Evolutionary conservation across 2,329 filamentous ascomycete genomes (phyloP), one percentile per base, ranked within the genome.

Genomic region (Penicillium thymicola): DNA sequence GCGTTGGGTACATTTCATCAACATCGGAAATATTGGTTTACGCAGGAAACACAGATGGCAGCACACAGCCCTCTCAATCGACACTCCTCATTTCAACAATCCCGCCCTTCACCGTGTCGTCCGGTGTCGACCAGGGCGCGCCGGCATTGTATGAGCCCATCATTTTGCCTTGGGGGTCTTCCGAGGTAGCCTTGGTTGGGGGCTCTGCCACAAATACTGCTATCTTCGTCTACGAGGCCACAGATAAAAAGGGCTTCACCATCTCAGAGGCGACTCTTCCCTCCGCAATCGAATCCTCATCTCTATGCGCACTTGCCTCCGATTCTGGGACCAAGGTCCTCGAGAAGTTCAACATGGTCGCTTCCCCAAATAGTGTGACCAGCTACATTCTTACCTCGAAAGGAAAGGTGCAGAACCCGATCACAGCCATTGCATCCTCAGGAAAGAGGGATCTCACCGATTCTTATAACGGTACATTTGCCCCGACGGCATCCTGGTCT

Each of bases 381-480:
- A 85, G 89, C 54, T 84, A 87, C 32, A 73, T 96, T 14, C 73
- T 88, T 46, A 82, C 85, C 59, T 80, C 81, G 11, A 78, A 80
- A 40, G 89, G 89, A 16, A 62, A 70, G 14, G 69, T 78, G 11
- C 79, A 79, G 36, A 64, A 70, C n/a, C 75, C 78, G 36, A 81
- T 80, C 36, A 70, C 79, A 68, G 59, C 81, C 72, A 42, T 82
- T 79, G 68, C 76, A 65, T 57, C 63, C 14, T 61, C 68, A 6
- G 48, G 65, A 28, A 66, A 72, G 42, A 76, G 76, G 48, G 73
- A 71, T 0, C 70, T 86, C 27, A 76, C 76, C 23, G 78, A 86
- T 66, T 95, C 92, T 2, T 97, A 97, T 74, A 92, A 97, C 74
- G 81, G 78, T 51, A 88, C 86, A 0, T 74, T 87, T 41, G 92